These are phyloP conservation scores for Clausena lansium DNA, from an alignment of 345 rosid species.

Conservation along the genomic window DNA sequence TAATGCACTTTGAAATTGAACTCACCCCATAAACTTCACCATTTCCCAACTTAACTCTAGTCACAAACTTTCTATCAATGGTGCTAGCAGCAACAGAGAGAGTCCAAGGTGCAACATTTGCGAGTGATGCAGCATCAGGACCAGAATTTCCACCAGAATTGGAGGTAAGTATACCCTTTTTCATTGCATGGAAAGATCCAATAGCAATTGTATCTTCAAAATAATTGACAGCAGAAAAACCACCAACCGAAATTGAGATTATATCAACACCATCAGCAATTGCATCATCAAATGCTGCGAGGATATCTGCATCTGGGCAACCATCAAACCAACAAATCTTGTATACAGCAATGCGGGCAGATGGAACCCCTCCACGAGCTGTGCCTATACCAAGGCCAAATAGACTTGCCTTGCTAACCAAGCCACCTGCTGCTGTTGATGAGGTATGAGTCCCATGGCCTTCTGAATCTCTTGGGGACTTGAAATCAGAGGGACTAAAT, in stretches of 20 bases:
- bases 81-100: constrained; percentile 38
- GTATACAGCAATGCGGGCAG: constrained; percentile 26
- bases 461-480: constrained; percentile 23
- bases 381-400: constrained; percentile 16
- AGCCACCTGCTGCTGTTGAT: constrained; percentile 29
- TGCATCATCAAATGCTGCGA: constrained; percentile 36
- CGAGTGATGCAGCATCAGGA: constrained; percentile 5
- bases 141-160: constrained; percentile 32
- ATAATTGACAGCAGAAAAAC: neutral
- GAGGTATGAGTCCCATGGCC: constrained; percentile 32
- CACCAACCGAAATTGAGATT: constrained; percentile 28
- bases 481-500: neutral
- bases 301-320: constrained; percentile 24
- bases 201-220: constrained; percentile 18
- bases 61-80: constrained; percentile 25
- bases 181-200: constrained; percentile 36
- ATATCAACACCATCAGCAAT: constrained; percentile 39
- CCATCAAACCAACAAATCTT: constrained; percentile 24
- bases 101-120: constrained; percentile 33
- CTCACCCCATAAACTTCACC: constrained; percentile 11
- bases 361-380: constrained; percentile 22
- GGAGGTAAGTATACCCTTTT: constrained; percentile 30
- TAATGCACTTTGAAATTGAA: neutral
- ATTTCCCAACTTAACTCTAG: constrained; percentile 21
- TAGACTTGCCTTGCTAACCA: constrained; percentile 19